Evolutionary conservation across 2,329 filamentous ascomycete species (phyloP).

Genomic region (Byssoonygena ceratinophila): DNA sequence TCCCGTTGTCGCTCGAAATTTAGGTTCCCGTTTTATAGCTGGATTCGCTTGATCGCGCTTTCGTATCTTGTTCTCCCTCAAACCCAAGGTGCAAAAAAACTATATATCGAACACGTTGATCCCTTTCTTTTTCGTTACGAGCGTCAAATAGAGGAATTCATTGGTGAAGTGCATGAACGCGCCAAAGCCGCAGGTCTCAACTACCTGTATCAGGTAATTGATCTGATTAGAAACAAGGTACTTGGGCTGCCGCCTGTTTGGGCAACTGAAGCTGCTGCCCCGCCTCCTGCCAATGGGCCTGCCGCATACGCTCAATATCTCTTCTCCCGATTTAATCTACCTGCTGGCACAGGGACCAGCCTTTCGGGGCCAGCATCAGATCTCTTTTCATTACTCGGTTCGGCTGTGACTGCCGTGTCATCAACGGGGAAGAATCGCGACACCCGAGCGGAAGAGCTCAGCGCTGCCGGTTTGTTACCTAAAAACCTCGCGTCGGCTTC

Average conservation of each 20-base stretch:
- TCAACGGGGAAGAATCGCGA: constrained; percentile 31
- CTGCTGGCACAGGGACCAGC: constrained; percentile 50
- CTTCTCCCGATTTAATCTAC: constrained; percentile 76
- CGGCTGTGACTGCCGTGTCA: constrained; percentile 57
- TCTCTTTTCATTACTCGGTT: constrained; percentile 66
- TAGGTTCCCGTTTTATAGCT: constrained; percentile 87
- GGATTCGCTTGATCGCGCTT: constrained; percentile 75
- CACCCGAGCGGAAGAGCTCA: constrained; percentile 42
- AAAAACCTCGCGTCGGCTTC: constrained; percentile 52
- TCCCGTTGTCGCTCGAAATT: neutral
- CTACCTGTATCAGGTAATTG: constrained; percentile 61
- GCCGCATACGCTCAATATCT: constrained; percentile 65
- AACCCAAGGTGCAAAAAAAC: constrained; percentile 77
- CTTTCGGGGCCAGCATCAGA: constrained; percentile 45
- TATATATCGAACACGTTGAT: constrained; percentile 78
- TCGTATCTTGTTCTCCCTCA: constrained; percentile 95
- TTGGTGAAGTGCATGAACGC: constrained; percentile 67
- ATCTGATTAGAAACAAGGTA: constrained; percentile 61
- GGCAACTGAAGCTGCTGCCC: constrained; percentile 38
- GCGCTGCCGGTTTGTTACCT: constrained; percentile 57
- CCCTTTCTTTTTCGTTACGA: constrained; percentile 85
- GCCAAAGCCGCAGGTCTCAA: constrained; percentile 65
- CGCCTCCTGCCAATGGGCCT: constrained; percentile 28
- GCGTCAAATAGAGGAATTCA: constrained; percentile 77
- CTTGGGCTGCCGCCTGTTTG: constrained; percentile 61